Percentiles rank a stretch among this genome's conserved stretches.
phyloP scores from a whole-genome alignment of 192 early-diverging fungal genomes.

The Spinellus fusiger region DNA sequence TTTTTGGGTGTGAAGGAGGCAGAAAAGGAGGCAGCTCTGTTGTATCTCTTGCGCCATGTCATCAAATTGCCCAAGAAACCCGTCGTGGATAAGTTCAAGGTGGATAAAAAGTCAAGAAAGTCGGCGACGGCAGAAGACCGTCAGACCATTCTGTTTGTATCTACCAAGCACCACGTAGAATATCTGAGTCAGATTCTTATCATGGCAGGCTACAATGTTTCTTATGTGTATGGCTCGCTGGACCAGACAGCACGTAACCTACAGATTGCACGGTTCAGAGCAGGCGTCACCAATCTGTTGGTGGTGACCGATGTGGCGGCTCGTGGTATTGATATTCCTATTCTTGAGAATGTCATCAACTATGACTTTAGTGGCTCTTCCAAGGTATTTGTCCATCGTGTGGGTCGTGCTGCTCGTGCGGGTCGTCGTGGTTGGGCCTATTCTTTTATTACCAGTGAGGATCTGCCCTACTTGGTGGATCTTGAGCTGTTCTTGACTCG shows the following conservation, averaged over 20 bases:
- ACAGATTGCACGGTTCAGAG: conserved; percentile 81
- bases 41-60: conserved; percentile 74
- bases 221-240: conserved; percentile 91
- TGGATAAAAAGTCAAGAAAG: conserved; percentile 26
- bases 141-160: conserved; percentile 90
- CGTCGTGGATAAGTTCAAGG: conserved; percentile 22
- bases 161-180: conserved; percentile 98
- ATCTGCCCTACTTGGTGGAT: conserved; percentile 89
- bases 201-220: conserved; percentile 64
- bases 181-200: conserved; percentile 74
- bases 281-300: conserved; percentile 69
- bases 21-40: conserved; percentile 86
- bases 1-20: conserved; percentile 83
- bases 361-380: conserved; percentile 89
- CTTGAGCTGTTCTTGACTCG: conserved; percentile 88
- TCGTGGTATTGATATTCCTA: conserved; percentile 97
- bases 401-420: conserved; percentile 94
- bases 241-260: conserved; percentile 88
- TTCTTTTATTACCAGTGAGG: conserved; percentile 80
- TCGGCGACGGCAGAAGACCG: conserved; percentile 28
- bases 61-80: conserved; percentile 61
- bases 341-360: conserved; percentile 96
- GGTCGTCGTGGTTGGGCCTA: conserved; percentile 91
- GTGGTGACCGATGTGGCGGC: conserved; percentile 99
- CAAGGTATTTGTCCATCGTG: conserved; percentile 96